Evolutionary conservation across 2,329 filamentous ascomycete species (phyloP), one percentile per base, ranked within the genome.

Genomic region (Aureobasidium vineae): DNA sequence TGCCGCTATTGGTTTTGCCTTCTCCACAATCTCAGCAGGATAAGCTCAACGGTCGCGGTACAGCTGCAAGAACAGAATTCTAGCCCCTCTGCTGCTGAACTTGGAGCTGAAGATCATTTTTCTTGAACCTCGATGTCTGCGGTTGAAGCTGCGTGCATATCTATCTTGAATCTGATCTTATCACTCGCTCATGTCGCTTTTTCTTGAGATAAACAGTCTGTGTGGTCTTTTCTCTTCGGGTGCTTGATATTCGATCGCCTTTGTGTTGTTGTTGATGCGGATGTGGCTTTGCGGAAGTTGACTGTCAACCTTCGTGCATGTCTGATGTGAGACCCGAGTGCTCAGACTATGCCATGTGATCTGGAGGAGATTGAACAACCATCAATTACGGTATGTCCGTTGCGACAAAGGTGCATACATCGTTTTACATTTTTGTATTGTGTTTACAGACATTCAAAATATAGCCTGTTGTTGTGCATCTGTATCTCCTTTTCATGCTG

Each of bases 371-470:
- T 54, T 54, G 50, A 3, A 54, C 21, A 52, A 13, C 3, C 15
- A 33, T 52, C 49, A 52, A 31, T 26, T 23, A 23, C 50, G 23
- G 50, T 54, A 54, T 54, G 50, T 5, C 50, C 50, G 50, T 54
- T 52, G 1, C 50, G n/a, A 23, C n/a, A 36, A 36, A 19, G 10
- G n/a, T 2, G 31, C 7, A n/a, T 33, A n/a, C 57, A 23, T 63
- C 31, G 33, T 54, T 64, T 64, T 64, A 64, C 61, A 64, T 54
- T 64, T 63, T 63, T 21, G 7, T 23, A 5, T 38, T 41, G 53
- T 61, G 33, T 52, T 40, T 50, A 47, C 57, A 61, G 57, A 49
- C 57, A 28, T 61, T 26, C 53, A 56, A 43, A 43, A 61, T 47
- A 49, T 61, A 61, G 57, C 57, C 57, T 61, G 57, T 26, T 45